Evolutionary conservation across 352 stramenopile genomes (phyloP).

Genomic region (Pythium angustatum): DNA sequence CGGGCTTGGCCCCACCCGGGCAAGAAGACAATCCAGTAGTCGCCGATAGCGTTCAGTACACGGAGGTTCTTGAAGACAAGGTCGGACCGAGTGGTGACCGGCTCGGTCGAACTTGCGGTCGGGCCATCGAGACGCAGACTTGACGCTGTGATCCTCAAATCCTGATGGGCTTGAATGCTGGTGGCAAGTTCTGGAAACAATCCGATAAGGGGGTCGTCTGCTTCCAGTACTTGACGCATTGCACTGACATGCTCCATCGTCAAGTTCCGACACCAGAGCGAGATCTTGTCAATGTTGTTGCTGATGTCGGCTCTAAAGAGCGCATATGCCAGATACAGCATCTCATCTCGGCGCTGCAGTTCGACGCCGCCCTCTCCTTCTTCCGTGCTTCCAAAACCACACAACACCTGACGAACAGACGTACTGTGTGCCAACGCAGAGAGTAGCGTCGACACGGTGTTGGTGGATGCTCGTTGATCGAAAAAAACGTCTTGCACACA

Average conservation of each 20-base stretch:
- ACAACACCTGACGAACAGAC: neutral
- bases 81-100: neutral
- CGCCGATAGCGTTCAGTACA: neutral
- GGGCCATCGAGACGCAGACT: neutral
- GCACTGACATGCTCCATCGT: neutral
- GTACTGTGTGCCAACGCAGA: neutral
- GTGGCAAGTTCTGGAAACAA: neutral
- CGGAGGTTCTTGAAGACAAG: neutral
- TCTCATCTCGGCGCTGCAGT: neutral
- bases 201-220: neutral
- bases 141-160: neutral
- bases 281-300: neutral
- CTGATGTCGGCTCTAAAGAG: neutral
- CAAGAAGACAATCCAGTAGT: neutral
- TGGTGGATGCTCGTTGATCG: neutral
- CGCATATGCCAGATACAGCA: neutral
- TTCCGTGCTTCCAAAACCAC: neutral
- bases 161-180: neutral
- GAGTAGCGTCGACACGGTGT: neutral
- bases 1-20: neutral
- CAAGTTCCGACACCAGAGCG: neutral
- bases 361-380: neutral
- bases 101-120: neutral
- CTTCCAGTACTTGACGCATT: neutral
- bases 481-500: neutral